phyloP scores from a whole-genome alignment of 805 yeast genomes.

The Suhomyces xylopsoci region DNA sequence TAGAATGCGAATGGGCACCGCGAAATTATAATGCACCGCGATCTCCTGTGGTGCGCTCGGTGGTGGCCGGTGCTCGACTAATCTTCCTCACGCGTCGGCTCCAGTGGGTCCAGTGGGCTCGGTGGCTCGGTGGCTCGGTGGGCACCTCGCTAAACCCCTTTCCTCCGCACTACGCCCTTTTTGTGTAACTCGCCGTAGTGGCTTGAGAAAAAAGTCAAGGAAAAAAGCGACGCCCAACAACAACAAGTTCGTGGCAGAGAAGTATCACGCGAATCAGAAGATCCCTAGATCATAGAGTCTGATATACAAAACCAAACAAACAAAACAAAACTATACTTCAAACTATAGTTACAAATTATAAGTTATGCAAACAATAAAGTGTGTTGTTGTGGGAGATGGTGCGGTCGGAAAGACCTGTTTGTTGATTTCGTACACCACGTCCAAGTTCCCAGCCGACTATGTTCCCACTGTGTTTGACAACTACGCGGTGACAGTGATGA shows the following conservation, averaged over 20 bases:
- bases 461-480: conserved; percentile 98
- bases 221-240: conserved; percentile 4
- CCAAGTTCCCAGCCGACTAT: conserved; percentile 96
- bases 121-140: too few relatives aligned
- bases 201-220: conserved; percentile 6
- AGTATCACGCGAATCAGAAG: background rate
- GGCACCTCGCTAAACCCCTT: background rate
- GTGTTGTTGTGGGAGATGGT: conserved; percentile 99
- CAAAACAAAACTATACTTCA: too few relatives aligned
- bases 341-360: too few relatives aligned
- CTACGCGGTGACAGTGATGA: conserved; percentile 91
- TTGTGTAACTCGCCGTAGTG: conserved; percentile 1
- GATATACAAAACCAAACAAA: too few relatives aligned
- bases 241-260: conserved; percentile 2
- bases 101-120: too few relatives aligned
- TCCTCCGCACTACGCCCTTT: background rate
- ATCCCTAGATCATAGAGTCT: background rate
- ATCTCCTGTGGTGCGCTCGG: too few relatives aligned
- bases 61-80: too few relatives aligned
- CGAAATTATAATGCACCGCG: too few relatives aligned
- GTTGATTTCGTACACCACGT: conserved; percentile 91
- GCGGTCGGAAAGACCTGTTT: conserved; percentile 98
- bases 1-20: too few relatives aligned
- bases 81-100: too few relatives aligned
- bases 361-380: conserved; percentile 65